Conservation (phyloP, 176 grass and related monocot species). For the Triticum monococcum region DNA sequence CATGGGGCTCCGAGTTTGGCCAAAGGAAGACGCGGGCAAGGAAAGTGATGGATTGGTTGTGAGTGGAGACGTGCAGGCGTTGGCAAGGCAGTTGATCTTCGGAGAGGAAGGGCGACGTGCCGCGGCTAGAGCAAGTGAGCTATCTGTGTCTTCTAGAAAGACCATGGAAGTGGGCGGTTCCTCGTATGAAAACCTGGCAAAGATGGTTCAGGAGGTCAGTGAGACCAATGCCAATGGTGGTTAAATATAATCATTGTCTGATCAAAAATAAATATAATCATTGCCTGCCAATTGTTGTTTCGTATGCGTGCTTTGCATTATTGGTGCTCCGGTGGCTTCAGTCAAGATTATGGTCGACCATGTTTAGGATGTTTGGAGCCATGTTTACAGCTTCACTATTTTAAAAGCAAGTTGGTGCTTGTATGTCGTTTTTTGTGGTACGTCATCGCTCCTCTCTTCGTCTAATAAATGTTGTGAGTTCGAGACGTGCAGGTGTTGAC, state of each 20-base stretch:
- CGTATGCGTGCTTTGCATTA: background rate
- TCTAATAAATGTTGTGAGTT: too few species aligned
- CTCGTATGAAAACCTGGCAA: slow-evolving; percentile 25
- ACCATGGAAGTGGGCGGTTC: slow-evolving; percentile 42
- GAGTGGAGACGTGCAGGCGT: slow-evolving; percentile 18
- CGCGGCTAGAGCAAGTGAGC: background rate
- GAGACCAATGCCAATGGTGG: background rate
- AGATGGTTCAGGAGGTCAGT: slow-evolving; percentile 31
- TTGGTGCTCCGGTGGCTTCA: background rate
- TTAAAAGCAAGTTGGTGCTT: too few species aligned
- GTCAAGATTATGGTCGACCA: too few species aligned
- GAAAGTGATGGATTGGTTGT: background rate
- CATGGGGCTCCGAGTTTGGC: slow-evolving; percentile 40
- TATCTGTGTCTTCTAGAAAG: background rate
- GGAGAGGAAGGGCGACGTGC: slow-evolving; percentile 34
- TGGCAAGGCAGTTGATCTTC: slow-evolving; percentile 21
- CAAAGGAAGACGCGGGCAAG: background rate
- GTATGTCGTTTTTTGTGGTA: too few species aligned
- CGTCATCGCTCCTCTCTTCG: too few species aligned
- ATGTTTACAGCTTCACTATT: too few species aligned
- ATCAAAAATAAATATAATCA: background rate
- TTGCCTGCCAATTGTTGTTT: background rate
- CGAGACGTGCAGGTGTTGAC: too few species aligned
- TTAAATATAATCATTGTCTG: background rate
- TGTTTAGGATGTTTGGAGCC: too few species aligned